These are phyloP conservation scores for Dendryphion nanum DNA, from an alignment of 2,329 filamentous ascomycete species.

Conservation along the genomic window DNA sequence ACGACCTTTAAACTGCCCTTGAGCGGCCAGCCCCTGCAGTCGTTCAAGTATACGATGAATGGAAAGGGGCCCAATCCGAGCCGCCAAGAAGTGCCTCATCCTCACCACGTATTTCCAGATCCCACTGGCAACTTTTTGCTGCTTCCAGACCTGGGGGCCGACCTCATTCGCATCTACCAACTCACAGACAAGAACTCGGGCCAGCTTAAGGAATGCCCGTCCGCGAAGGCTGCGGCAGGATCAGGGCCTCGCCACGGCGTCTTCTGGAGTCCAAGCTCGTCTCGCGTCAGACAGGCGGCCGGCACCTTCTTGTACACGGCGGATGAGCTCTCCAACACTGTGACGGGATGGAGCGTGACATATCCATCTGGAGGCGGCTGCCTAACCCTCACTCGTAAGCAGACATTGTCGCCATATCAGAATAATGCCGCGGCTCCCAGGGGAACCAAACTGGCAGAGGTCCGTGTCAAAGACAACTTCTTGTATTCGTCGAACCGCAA, in stretches of 20 bases:
- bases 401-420: constrained; percentile 33
- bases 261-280: constrained; percentile 45
- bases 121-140: constrained; percentile 52
- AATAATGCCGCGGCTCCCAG: constrained; percentile 24
- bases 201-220: constrained; percentile 46
- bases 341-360: constrained; percentile 28
- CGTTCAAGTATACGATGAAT: constrained; percentile 28
- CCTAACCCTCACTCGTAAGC: constrained; percentile 26
- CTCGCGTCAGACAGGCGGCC: constrained; percentile 15
- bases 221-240: constrained; percentile 45
- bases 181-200: constrained; percentile 49
- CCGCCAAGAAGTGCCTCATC: constrained; percentile 57
- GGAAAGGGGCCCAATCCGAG: constrained; percentile 44
- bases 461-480: constrained; percentile 33
- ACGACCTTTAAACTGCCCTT: constrained; percentile 38
- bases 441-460: constrained; percentile 33
- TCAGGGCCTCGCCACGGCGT: constrained; percentile 55
- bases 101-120: constrained; percentile 53
- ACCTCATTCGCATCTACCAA: constrained; percentile 54
- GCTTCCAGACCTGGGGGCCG: constrained; percentile 55
- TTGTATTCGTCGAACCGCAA: constrained; percentile 37
- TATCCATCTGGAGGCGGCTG: constrained; percentile 33
- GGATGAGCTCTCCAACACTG: constrained; percentile 34
- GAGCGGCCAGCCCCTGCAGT: constrained; percentile 24
- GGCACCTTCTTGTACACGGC: constrained; percentile 29